These are phyloP conservation scores for Ciborinia camelliae DNA, from an alignment of 2,329 filamentous ascomycete genomes.

Conservation along the genomic window DNA sequence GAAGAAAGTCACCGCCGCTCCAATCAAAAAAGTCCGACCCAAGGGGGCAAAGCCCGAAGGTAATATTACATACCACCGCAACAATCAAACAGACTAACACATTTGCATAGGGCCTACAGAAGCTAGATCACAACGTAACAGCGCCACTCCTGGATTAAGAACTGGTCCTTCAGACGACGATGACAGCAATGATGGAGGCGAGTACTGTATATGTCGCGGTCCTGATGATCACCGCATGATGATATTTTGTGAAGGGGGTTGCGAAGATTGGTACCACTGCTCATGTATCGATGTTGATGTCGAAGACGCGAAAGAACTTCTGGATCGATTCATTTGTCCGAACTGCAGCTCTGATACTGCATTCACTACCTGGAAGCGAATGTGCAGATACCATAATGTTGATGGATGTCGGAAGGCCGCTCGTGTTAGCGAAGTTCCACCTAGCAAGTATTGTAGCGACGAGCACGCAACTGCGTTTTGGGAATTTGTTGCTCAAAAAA, in stretches of 20 bases:
- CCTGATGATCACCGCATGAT: slow-evolving; percentile 38
- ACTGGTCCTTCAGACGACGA: slow-evolving; percentile 25
- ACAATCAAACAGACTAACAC: neutral
- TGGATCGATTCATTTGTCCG: slow-evolving; percentile 37
- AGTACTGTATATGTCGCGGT: slow-evolving; percentile 37
- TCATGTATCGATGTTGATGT: slow-evolving; percentile 34
- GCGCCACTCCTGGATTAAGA: slow-evolving; percentile 22
- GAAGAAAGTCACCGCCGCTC: slow-evolving; percentile 32
- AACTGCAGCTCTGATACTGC: slow-evolving; percentile 30
- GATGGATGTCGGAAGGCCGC: slow-evolving; percentile 33
- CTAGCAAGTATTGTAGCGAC: slow-evolving; percentile 38
- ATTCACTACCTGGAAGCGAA: slow-evolving; percentile 36
- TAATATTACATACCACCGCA: slow-evolving; percentile 12
- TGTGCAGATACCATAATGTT: slow-evolving; percentile 34
- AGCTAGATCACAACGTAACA: slow-evolving; percentile 22
- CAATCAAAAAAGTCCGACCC: slow-evolving; percentile 25
- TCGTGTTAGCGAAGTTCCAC: slow-evolving; percentile 30
- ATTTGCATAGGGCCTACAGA: slow-evolving; percentile 12
- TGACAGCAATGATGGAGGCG: slow-evolving; percentile 36
- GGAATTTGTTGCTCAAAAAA: slow-evolving; percentile 22
- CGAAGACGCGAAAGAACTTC: slow-evolving; percentile 33
- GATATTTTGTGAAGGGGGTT: slow-evolving; percentile 37
- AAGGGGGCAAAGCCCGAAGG: slow-evolving; percentile 29
- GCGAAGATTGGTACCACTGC: slow-evolving; percentile 38
- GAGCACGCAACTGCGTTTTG: slow-evolving; percentile 31